Base-by-base conservation (phyloP, 2,329 filamentous ascomycete genomes). In the Chrysoporthe cubensis region DNA sequence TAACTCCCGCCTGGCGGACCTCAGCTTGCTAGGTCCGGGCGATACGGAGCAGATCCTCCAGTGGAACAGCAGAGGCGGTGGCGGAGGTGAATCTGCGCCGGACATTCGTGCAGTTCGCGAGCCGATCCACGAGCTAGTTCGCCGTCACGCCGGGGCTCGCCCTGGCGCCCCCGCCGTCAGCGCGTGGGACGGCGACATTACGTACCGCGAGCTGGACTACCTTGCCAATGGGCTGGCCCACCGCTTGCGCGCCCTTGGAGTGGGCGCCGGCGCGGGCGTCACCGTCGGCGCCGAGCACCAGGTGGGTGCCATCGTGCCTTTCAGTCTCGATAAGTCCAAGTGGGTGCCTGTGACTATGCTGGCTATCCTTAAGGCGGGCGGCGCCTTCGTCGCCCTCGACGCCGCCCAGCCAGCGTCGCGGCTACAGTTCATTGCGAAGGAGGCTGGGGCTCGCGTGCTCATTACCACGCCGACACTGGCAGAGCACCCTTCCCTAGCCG, bases 281-380 rank as follows among this genome's bases (percentile, higher is more conserved):
- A 16, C 11, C 11, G 7, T 44, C 11, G 43, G 11, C 11, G 43
- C 43, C 14, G 7, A 13, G 6, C 43, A 44, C 43, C 42, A 43
- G 42, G 42, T 43, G 50, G 48, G 44, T 9, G 50, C 40, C 6
- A 40, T 44, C 40, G 62, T 64, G 2, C 34, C 50, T 13, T 44
- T 40, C 62, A 52, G 32, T 4, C 43, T 64, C 37, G 62, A 46
- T 4, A 64, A 34, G 37, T 43, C 50, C 42, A 21, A 43, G n/a
- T 64, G 50, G 50, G 43, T 37, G 21, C 42, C 62, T 21, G 62
- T 64, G 8, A 26, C 62, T 26, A 57, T 64, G 62, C 62, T 64
- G 21, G 62, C 37, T 9, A 48, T 64, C 8, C 26, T 57, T 7
- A 50, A 56, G n/a, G 62, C 62, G 14, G 62, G 62, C 6, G 62